Conservation (phyloP, 805 yeast genomes). For the Hanseniaspora lindneri region DNA sequence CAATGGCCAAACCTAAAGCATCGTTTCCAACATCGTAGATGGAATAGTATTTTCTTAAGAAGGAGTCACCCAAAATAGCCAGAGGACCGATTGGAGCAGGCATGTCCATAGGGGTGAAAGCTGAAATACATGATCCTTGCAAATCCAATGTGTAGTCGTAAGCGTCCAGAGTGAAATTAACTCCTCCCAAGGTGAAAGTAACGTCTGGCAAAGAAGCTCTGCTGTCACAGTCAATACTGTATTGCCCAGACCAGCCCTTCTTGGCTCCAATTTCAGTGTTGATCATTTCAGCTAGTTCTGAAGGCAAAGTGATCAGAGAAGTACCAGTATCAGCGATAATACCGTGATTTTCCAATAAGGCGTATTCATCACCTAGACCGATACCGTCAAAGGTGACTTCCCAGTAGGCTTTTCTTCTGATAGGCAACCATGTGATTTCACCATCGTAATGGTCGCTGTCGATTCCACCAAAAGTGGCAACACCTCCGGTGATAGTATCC, state of each 20-base stretch:
- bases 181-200: conserved; percentile 79
- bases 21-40: conserved; percentile 80
- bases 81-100: conserved; percentile 94
- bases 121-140: conserved; percentile 90
- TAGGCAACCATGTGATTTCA: conserved; percentile 87
- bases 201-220: conserved; percentile 82
- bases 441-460: conserved; percentile 70
- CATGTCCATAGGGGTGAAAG: conserved; percentile 93
- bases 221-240: conserved; percentile 76
- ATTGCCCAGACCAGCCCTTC: conserved; percentile 96
- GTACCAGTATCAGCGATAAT: conserved; percentile 99
- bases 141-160: conserved; percentile 90
- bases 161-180: conserved; percentile 81
- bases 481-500: conserved; percentile 65
- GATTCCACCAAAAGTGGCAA: conserved; percentile 90
- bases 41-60: conserved; percentile 89
- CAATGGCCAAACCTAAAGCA: conserved; percentile 88
- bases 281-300: conserved; percentile 88
- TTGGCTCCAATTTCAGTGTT: conserved; percentile 94
- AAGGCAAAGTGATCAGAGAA: conserved; percentile 86
- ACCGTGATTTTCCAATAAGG: conserved; percentile 69
- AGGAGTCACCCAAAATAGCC: conserved; percentile 94
- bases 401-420: conserved; percentile 99
- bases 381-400: conserved; percentile 88
- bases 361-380: conserved; percentile 84